Evolutionary conservation across 2,329 filamentous ascomycete species (phyloP).

Genomic region (Teratosphaeria epicoccoides): DNA sequence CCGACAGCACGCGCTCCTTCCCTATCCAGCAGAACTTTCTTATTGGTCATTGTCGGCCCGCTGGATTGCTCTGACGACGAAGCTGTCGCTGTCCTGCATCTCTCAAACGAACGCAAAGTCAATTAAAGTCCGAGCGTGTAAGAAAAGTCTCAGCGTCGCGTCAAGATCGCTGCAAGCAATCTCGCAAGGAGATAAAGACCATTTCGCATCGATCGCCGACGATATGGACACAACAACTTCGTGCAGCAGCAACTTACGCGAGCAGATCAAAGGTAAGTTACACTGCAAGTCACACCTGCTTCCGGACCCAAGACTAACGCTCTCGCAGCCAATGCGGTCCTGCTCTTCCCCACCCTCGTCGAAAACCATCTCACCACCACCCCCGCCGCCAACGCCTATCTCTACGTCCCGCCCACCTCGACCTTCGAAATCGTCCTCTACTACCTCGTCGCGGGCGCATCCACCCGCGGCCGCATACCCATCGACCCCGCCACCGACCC

Average conservation of each 20-base stretch:
- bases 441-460: not conserved
- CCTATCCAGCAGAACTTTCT: not conserved
- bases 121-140: not conserved
- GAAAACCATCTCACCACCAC: not conserved
- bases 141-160: not conserved
- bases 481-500: not conserved
- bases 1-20: not conserved
- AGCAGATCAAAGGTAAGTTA: conserved; percentile 1
- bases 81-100: not conserved
- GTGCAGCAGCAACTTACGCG: not conserved
- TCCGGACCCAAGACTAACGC: not conserved
- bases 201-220: too few species aligned
- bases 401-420: conserved; percentile 1
- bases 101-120: not conserved
- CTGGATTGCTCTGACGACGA: not conserved
- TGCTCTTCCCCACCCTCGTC: not conserved
- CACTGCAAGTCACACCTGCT: not conserved
- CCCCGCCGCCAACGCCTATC: not conserved
- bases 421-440: conserved; percentile 1
- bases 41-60: not conserved
- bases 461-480: not conserved
- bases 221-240: not conserved
- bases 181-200: not conserved
- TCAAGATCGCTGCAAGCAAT: not conserved
- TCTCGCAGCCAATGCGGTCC: not conserved